These are phyloP conservation scores for Lactarius pseudohatsudake DNA, from an alignment of 768 basidiomycete species.

Conservation along the genomic window DNA sequence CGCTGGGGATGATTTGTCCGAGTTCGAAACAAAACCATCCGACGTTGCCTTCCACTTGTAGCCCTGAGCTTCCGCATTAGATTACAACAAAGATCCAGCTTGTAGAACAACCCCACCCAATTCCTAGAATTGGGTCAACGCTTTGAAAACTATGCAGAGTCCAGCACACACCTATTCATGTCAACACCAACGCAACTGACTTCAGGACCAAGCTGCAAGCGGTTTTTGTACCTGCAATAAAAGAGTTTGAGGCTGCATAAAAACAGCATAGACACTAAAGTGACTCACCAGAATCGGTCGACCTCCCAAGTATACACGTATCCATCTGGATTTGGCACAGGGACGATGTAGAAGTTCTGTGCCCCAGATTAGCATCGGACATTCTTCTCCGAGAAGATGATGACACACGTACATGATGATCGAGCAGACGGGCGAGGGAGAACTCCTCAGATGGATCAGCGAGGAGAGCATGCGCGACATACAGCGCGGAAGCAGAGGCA, in stretches of 20 bases:
- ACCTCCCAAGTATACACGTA: conserved; percentile 72
- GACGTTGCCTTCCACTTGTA: conserved; percentile 64
- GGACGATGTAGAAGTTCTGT: conserved; percentile 66
- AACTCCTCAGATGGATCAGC: conserved; percentile 46
- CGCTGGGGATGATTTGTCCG: conserved; percentile 30
- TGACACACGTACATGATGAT: conserved; percentile 44
- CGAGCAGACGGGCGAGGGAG: conserved; percentile 51
- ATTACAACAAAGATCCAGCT: background rate
- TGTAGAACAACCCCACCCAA: conserved; percentile 4
- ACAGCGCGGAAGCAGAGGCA: conserved; percentile 69
- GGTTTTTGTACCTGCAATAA: conserved; percentile 62
- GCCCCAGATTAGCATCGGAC: conserved; percentile 3
- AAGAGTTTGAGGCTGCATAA: background rate
- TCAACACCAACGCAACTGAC: conserved; percentile 68
- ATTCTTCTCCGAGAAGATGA: background rate
- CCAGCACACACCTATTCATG: conserved; percentile 59
- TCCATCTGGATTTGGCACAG: conserved; percentile 68
- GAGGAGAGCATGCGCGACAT: conserved; percentile 70
- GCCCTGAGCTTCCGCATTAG: conserved; percentile 43
- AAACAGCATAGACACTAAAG: background rate
- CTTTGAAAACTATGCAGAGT: background rate
- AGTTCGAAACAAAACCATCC: conserved; percentile 13
- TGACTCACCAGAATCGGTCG: conserved; percentile 61
- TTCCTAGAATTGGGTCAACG: conserved; percentile 1
- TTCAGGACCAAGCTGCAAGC: conserved; percentile 50